These are phyloP conservation scores for Penstemon newberryi DNA, from an alignment of 257 asterid genomes.

Conservation along the genomic window DNA sequence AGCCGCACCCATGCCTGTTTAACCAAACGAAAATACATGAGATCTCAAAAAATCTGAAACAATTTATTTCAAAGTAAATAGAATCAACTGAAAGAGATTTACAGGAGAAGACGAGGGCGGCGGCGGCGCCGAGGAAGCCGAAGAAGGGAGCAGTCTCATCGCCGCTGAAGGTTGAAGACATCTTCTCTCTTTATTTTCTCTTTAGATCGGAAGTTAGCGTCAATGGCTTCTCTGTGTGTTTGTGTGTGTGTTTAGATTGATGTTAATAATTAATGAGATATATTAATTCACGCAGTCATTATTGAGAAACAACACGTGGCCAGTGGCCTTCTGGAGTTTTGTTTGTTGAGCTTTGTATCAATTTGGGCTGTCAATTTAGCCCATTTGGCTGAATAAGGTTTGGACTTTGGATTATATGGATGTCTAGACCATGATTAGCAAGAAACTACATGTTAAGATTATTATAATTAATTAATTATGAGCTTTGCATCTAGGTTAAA, in stretches of 20 bases:
- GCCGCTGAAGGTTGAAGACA: conserved; percentile 63
- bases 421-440: too few species aligned
- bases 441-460: too few species aligned
- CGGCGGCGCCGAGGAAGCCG: conserved; percentile 30
- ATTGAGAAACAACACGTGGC: too few species aligned
- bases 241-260: conserved; percentile 28
- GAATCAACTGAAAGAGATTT: conserved; percentile 13
- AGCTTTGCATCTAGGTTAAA: too few species aligned
- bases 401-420: too few species aligned
- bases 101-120: conserved; percentile 71
- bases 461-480: too few species aligned
- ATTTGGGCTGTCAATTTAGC: too few species aligned
- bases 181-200: conserved; percentile 22
- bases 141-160: conserved; percentile 77
- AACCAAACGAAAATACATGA: conserved; percentile 14
- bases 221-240: conserved; percentile 27
- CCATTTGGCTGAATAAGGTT: too few species aligned
- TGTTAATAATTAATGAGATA: too few species aligned
- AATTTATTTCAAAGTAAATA: not conserved
- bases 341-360: too few species aligned
- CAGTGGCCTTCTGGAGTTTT: too few species aligned
- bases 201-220: conserved; percentile 7
- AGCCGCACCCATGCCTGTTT: conserved; percentile 90
- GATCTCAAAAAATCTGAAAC: conserved; percentile 4
- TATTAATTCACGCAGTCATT: too few species aligned